These are phyloP conservation scores for Paramecium pentaurelia DNA, from an alignment of 73 alveolate species.

Conservation along the genomic window DNA sequence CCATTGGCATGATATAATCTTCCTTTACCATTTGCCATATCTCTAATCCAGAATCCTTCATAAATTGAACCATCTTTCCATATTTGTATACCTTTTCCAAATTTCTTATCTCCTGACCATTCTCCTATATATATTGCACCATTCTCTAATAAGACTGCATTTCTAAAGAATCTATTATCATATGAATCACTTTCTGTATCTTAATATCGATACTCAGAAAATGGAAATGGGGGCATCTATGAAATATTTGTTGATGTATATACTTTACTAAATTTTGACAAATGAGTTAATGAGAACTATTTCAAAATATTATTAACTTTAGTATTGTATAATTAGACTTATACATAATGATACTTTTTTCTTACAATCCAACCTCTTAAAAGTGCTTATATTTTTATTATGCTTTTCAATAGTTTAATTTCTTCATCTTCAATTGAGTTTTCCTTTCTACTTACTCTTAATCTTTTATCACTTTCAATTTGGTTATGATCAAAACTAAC, in stretches of 20 bases:
- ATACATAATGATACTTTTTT: slow-evolving; percentile 33
- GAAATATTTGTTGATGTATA: neutral
- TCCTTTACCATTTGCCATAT: slow-evolving; percentile 78
- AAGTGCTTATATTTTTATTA: slow-evolving; percentile 53
- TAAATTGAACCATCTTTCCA: slow-evolving; percentile 78
- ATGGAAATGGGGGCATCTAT: slow-evolving; percentile 45
- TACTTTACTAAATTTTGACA: slow-evolving; percentile 53
- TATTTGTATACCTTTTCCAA: slow-evolving; percentile 70
- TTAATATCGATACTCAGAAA: slow-evolving; percentile 28
- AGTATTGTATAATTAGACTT: slow-evolving; percentile 33
- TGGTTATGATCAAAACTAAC: slow-evolving; percentile 8
- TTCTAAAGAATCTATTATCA: slow-evolving; percentile 49
- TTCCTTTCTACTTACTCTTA: slow-evolving; percentile 47
- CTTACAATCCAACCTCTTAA: slow-evolving; percentile 54
- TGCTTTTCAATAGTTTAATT: slow-evolving; percentile 13
- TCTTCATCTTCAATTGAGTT: slow-evolving; percentile 11
- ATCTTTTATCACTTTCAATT: slow-evolving; percentile 46
- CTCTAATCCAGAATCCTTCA: slow-evolving; percentile 76
- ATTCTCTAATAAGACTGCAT: slow-evolving; percentile 60
- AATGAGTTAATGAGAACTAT: slow-evolving; percentile 40
- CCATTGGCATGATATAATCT: slow-evolving; percentile 74
- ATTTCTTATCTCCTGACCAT: slow-evolving; percentile 58
- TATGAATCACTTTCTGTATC: slow-evolving; percentile 48
- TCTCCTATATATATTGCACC: slow-evolving; percentile 69
- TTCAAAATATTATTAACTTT: slow-evolving; percentile 38